A percentile compares a stretch with the other conserved stretches of the same genome.
phyloP scores from a whole-genome alignment of 2,329 filamentous ascomycete species.

The Xylariaceae sp. region DNA sequence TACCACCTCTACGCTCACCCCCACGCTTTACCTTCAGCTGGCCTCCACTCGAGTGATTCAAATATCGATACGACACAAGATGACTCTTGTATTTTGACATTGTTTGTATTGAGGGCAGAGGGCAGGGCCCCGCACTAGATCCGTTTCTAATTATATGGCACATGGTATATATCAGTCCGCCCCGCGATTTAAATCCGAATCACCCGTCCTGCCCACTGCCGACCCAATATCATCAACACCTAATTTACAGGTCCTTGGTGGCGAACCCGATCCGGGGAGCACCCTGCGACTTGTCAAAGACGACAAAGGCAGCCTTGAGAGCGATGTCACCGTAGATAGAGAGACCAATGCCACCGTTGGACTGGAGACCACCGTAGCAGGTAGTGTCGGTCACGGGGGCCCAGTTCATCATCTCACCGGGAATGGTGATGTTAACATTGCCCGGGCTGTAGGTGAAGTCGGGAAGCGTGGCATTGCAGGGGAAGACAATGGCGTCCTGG shows the following conservation, averaged over 20 bases:
- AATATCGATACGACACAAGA: too few species aligned
- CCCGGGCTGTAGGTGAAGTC: constrained; percentile 48
- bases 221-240: not conserved
- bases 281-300: constrained; percentile 44
- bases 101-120: not conserved
- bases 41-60: too few species aligned
- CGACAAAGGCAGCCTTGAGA: constrained; percentile 59
- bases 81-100: not conserved
- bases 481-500: constrained; percentile 47
- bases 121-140: too few species aligned
- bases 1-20: too few species aligned
- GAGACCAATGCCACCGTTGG: constrained; percentile 33
- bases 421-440: constrained; percentile 43
- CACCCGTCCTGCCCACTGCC: too few species aligned
- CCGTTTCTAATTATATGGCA: not conserved
- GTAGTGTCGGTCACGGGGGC: constrained; percentile 34
- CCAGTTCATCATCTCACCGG: constrained; percentile 46
- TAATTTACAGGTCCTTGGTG: constrained; percentile 24
- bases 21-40: too few species aligned
- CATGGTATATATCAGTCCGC: not conserved
- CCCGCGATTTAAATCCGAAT: not conserved
- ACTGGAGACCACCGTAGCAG: constrained; percentile 64
- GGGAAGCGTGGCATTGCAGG: constrained; percentile 44
- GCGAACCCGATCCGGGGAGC: constrained; percentile 43
- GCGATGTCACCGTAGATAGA: constrained; percentile 62